Evolutionary conservation across 2,329 filamentous ascomycete species (phyloP), one percentile per base, ranked within the genome.

Genomic region (Neofusicoccum sp.): DNA sequence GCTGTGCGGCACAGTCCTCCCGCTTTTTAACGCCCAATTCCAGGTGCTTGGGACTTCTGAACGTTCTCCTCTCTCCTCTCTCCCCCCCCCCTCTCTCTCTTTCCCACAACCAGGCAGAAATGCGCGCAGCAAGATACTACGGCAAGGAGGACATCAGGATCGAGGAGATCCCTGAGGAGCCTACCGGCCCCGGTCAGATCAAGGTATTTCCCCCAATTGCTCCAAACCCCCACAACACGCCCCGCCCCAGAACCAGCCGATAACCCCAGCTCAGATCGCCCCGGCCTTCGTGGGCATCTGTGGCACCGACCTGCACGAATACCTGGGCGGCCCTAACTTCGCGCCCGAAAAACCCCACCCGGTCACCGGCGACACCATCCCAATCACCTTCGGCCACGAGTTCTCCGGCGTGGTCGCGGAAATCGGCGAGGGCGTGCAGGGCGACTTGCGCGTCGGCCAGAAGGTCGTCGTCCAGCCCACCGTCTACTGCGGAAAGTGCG

Each of bases 341-440:
- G 78, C 80, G 1, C 82, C 84, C 2, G 68, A 68, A 6, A 71
- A 70, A 6, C 83, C 85, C 1, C 86, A 89, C 66, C 80, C 80
- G 1, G 71, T 88, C 24, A 88, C 85, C 0, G 75, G 79, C 33
- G 83, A 84, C 61, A 77, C 75, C 1, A 78, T 84, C 36, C 86
- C 86, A 3, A 78, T 88, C 8, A 85, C 80, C 0, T 75, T 89
- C 8, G 86, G 87, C 28, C 86, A 89, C 67, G 87, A 89, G 68
- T 86, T 89, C 70, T 83, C 80, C 3, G 86, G 86, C 9, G 79
- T 80, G 1, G 76, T 89, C 33, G 77, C 80, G 9, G 83, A 86
- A 64, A 73, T 88, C n/a, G 86, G 86, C 0, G 67, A 75, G 0
- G 78, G 73, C 1, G 80, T 85, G 1, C 71, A 31, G 16, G 69